Evolutionary conservation across 176 grass and related monocot species (phyloP), one percentile per base, ranked within the genome.

Genomic region (Ensete glaucum): DNA sequence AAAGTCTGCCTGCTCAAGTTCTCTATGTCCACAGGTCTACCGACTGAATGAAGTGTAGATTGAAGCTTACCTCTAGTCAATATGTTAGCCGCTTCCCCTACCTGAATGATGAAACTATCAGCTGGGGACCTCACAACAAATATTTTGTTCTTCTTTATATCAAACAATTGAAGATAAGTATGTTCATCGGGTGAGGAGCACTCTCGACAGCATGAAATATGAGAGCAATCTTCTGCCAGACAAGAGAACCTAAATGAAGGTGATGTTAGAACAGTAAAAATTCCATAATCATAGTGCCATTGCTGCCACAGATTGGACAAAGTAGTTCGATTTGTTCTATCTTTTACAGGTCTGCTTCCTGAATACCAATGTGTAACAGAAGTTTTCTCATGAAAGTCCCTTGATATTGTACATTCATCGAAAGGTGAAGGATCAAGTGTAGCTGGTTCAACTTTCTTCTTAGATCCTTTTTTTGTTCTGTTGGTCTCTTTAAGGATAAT

Each of bases 211-310:
- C 74, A 50, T 14, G 77, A 80, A 20, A 48, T 63, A 64, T 51
- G 20, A 54, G 57, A 19, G 77, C 48, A 69, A 77, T 83, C 80
- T 73, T 83, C 82, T 54, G 72, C 77, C 2, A 75, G 1, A 19
- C 58, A 70, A 59, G 80, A 77, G 1, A 76, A 68, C 24, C 89
- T 71, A 87, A 97, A 97, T 9, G 90, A 76, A 0, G 94, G 94
- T 8, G 90, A 60, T n/a, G 90, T 97, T 78, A 97, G 83, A 77
- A 97, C 68, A 0, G 90, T 93, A 27, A 97, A 81, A 59, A 87
- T 81, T n/a, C 94, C 94, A 73, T 90, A 97, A 50, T 97, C 94
- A 12, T 88, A 91, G 76, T 97, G 94, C 94, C 94, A 97, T 54
- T 97, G 89, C 74, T 97, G 94, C 94, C 94, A 97, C 54, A 97